Conservation (phyloP, 495 filamentous ascomycete genomes). For the Jackrogersella multiformis region DNA sequence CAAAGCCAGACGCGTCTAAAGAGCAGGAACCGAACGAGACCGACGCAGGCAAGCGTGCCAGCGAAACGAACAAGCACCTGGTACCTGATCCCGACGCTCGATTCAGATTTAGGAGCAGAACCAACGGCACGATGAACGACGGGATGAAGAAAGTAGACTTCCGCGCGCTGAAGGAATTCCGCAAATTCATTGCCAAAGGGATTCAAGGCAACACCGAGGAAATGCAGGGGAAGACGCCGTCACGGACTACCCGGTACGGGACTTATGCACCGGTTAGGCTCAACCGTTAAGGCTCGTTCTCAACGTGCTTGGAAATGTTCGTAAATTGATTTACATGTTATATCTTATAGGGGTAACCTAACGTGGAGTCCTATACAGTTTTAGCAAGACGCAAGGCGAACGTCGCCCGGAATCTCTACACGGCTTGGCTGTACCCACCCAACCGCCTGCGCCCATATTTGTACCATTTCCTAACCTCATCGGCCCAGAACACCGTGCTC, state of each 20-base stretch:
- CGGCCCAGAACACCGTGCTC: conserved; percentile 92
- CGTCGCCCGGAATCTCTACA: conserved; percentile 43
- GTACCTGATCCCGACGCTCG: neutral
- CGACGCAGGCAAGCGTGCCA: neutral
- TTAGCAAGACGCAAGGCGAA: neutral
- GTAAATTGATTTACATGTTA: conserved; percentile 25
- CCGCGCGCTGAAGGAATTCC: neutral
- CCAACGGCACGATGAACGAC: conserved; percentile 27
- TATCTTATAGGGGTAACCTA: conserved; percentile 13
- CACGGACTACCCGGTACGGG: neutral
- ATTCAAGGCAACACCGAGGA: neutral
- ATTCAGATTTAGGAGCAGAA: neutral
- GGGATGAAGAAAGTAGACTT: conserved; percentile 4
- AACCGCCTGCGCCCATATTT: conserved; percentile 56
- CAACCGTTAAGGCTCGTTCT: neutral
- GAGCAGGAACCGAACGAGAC: neutral
- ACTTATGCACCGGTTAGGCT: neutral
- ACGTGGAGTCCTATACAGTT: conserved; percentile 5
- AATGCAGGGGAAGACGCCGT: neutral
- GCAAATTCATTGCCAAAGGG: neutral
- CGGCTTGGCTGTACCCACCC: conserved; percentile 60
- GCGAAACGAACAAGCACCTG: neutral
- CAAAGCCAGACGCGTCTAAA: neutral
- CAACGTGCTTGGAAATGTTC: neutral
- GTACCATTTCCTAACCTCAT: conserved; percentile 86